phyloP scores from a whole-genome alignment of 805 yeast species.

The Nakazawaea wyomingensis region DNA sequence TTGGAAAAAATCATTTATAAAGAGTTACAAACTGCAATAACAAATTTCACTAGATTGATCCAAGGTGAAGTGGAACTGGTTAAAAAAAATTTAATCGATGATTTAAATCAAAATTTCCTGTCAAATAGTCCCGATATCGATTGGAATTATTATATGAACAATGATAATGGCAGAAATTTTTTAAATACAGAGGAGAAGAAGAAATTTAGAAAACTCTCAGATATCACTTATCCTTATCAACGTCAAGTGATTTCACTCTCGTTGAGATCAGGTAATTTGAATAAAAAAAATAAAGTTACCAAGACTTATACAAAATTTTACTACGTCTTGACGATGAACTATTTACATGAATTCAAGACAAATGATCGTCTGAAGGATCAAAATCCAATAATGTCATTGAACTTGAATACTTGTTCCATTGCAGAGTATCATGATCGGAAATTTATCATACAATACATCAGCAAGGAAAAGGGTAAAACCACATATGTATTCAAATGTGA shows the following conservation, averaged over 20 bases:
- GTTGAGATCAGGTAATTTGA: constrained; percentile 54
- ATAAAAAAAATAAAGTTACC: constrained; percentile 55
- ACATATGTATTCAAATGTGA: constrained; percentile 38
- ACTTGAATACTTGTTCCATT: constrained; percentile 30
- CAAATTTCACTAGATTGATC: constrained; percentile 45
- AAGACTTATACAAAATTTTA: constrained; percentile 58
- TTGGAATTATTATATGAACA: constrained; percentile 62
- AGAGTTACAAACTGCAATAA: constrained; percentile 55
- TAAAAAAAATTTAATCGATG: constrained; percentile 47
- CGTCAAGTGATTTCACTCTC: constrained; percentile 45
- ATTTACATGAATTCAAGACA: constrained; percentile 60
- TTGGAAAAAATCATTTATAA: constrained; percentile 57
- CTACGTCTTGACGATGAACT: constrained; percentile 64
- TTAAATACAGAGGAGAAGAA: constrained; percentile 24
- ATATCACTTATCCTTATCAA: constrained; percentile 49
- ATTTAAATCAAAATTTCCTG: constrained; percentile 44
- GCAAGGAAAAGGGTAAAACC: constrained; percentile 19
- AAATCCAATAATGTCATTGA: constrained; percentile 35
- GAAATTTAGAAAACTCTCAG: constrained; percentile 40
- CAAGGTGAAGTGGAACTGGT: constrained; percentile 44
- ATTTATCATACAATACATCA: constrained; percentile 33
- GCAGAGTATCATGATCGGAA: constrained; percentile 29
- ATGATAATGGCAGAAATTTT: constrained; percentile 36
- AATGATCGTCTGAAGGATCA: constrained; percentile 51
- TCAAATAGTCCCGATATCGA: constrained; percentile 57